Evolutionary conservation across 495 filamentous ascomycete genomes (phyloP), one percentile per base, ranked within the genome.

Genomic region (Xylaria palmicola): DNA sequence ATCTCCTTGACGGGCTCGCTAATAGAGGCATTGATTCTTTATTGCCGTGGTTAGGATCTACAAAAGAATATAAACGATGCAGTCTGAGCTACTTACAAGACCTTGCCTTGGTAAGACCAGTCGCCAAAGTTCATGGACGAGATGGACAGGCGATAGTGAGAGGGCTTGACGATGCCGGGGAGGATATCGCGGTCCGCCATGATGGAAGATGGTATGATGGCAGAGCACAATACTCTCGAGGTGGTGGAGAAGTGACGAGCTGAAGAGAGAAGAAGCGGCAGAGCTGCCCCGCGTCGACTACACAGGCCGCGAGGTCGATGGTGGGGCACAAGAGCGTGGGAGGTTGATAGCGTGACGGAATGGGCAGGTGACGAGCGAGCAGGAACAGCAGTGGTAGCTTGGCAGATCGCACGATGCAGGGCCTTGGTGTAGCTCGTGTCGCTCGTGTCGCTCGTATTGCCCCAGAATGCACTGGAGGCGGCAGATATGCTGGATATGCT

Each of bases 21-120:
- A 59, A 95, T 77, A 43, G 85, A 83, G 44, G 85, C 73, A 40
- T 77, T 67, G 64, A 85, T 83, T 43, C 69, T 77, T 65, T 30
- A 3, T 17, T 27, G 5, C 15, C 0, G 17, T 5, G 30, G 47
- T 61, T 15, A 61, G 41, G 4, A 1, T 24, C 36, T 22, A 44
- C 48, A 20, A 4, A 27, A 50, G 54, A 19, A 62, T 44, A 12
- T 50, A 55, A 30, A 36, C 44, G 26, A 63, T 40, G 24, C 24
- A 62, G 54, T 15, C 53, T 39, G 17, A 68, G 64, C 44, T 80
- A 78, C 65, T 86, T 84, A 78, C 68, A 80, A 83, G 55, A 96
- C 88, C 6, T 79, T 84, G 63, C 94, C 94, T 75, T 92, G 85
- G 74, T 93, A 98, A 55, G 79, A 86, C 82, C 91, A 98, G 20